These are phyloP conservation scores for Colletotrichum lentis DNA, from an alignment of 2,329 filamentous ascomycete species.

Conservation along the genomic window DNA sequence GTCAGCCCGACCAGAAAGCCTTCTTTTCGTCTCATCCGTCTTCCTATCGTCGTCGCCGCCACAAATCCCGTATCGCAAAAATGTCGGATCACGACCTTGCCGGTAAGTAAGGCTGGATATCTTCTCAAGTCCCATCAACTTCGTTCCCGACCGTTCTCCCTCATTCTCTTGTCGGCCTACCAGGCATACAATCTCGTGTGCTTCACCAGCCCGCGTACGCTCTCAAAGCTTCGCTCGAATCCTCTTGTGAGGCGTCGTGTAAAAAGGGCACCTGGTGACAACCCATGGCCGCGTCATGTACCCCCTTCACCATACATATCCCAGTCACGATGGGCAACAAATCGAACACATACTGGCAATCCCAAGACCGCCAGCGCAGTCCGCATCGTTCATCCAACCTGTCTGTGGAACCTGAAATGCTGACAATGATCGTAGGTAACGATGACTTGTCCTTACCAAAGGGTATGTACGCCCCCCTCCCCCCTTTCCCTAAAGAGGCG, in stretches of 20 bases:
- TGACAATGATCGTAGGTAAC: slow-evolving; percentile 59
- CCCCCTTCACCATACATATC: background rate
- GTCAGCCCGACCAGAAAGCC: background rate
- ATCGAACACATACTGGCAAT: background rate
- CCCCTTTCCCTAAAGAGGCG: background rate
- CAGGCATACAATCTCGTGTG: background rate
- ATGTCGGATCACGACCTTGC: slow-evolving; percentile 75
- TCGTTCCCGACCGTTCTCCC: background rate
- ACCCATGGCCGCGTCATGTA: background rate
- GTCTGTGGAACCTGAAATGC: slow-evolving; percentile 32
- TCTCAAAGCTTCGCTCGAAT: background rate
- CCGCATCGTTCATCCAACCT: background rate
- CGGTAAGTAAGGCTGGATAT: slow-evolving; percentile 58
- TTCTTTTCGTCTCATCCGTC: background rate
- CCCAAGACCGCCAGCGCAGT: background rate
- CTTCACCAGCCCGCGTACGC: background rate
- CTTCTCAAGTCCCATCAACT: background rate
- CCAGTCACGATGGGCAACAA: background rate
- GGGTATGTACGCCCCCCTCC: slow-evolving; percentile 56
- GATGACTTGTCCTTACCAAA: slow-evolving; percentile 72
- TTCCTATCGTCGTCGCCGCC: background rate
- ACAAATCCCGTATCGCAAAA: slow-evolving; percentile 33
- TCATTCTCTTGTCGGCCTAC: background rate
- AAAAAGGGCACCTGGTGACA: background rate
- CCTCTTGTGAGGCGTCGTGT: background rate